Conservation (phyloP, 2,329 filamentous ascomycete genomes). For the Colletotrichum australisinense region DNA sequence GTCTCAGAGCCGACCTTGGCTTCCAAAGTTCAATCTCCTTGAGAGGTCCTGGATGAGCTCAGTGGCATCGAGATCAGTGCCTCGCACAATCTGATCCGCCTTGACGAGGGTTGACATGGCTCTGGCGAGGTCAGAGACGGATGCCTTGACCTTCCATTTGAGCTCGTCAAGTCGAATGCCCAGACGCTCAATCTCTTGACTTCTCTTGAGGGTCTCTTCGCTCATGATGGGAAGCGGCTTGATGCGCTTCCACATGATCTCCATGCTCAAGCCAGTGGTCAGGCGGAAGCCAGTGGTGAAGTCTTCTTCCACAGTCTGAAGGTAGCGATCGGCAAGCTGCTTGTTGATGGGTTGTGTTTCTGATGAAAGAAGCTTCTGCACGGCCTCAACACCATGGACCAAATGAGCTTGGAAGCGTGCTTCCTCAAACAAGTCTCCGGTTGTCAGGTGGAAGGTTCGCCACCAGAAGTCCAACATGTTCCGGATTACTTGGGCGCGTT, state of each 20-base stretch:
- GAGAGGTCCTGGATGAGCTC: constrained; percentile 61
- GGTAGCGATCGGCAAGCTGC: constrained; percentile 53
- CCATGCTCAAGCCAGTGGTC: constrained; percentile 83
- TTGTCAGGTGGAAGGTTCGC: constrained; percentile 62
- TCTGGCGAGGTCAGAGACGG: constrained; percentile 62
- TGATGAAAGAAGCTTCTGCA: constrained; percentile 48
- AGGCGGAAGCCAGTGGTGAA: constrained; percentile 80
- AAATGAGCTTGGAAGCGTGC: constrained; percentile 74
- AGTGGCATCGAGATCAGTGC: constrained; percentile 53
- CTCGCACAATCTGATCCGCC: constrained; percentile 67
- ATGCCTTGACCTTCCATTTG: constrained; percentile 67
- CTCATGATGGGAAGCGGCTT: constrained; percentile 70
- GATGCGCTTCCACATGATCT: constrained; percentile 79
- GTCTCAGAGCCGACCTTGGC: constrained; percentile 55
- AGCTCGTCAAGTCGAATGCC: constrained; percentile 70
- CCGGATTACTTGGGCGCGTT: constrained; percentile 48
- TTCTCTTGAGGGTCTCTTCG: constrained; percentile 55
- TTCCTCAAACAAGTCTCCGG: constrained; percentile 65
- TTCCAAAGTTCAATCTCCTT: constrained; percentile 66
- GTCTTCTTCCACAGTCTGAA: constrained; percentile 58
- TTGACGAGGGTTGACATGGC: constrained; percentile 66
- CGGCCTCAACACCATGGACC: constrained; percentile 57
- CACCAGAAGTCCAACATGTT: constrained; percentile 65
- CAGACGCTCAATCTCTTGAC: constrained; percentile 64
- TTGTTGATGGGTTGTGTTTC: constrained; percentile 42